phyloP scores from a whole-genome alignment of 2,329 filamentous ascomycete species.

The Penicillium sclerotigenum region DNA sequence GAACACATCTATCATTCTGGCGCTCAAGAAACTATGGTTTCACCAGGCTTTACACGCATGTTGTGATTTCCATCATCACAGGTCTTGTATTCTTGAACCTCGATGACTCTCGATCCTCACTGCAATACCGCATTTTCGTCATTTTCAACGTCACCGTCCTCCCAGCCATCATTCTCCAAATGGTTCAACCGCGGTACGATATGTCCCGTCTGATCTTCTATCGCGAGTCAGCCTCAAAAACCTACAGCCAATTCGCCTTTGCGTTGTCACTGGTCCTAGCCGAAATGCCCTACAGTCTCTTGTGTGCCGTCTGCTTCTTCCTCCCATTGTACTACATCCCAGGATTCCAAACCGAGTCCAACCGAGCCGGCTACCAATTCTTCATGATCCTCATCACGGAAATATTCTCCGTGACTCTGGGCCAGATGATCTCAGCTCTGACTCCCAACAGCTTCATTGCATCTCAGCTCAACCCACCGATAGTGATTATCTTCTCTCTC shows the following conservation, averaged over 20 bases:
- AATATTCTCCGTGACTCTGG: slow-evolving; percentile 77
- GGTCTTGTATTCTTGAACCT: slow-evolving; percentile 78
- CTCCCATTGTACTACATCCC: slow-evolving; percentile 82
- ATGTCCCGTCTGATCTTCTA: slow-evolving; percentile 78
- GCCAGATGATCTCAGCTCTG: slow-evolving; percentile 70
- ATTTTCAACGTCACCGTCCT: slow-evolving; percentile 85
- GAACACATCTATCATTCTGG: slow-evolving; percentile 79
- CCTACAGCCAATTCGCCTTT: slow-evolving; percentile 79
- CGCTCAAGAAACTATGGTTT: slow-evolving; percentile 85
- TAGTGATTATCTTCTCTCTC: slow-evolving; percentile 77
- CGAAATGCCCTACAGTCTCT: slow-evolving; percentile 77
- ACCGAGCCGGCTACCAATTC: slow-evolving; percentile 80
- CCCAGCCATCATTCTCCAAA: slow-evolving; percentile 75
- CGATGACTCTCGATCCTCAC: slow-evolving; percentile 68
- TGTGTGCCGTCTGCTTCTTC: slow-evolving; percentile 80
- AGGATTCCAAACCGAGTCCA: slow-evolving; percentile 61
- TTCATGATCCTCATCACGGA: slow-evolving; percentile 80
- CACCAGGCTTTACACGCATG: slow-evolving; percentile 80
- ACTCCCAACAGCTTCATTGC: slow-evolving; percentile 78
- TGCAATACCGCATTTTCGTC: slow-evolving; percentile 85
- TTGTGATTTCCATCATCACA: slow-evolving; percentile 72
- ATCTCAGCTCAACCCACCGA: slow-evolving; percentile 74
- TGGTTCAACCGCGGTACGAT: slow-evolving; percentile 82
- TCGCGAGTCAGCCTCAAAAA: slow-evolving; percentile 80
- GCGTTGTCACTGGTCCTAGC: slow-evolving; percentile 73